Conservation (phyloP, 306 rosid genomes). For the Casuarina glauca region DNA sequence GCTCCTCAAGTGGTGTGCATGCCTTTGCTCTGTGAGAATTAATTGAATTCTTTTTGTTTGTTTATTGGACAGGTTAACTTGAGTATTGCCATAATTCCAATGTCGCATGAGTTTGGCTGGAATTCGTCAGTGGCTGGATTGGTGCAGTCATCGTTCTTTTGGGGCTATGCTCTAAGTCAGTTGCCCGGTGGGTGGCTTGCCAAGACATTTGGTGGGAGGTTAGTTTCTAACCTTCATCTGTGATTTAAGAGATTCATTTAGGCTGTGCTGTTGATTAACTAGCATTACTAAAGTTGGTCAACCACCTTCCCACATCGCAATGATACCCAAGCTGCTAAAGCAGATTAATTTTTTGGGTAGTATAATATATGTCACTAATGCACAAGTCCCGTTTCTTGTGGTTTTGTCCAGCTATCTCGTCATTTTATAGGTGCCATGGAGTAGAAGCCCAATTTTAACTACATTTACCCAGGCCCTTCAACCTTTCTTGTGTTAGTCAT, state of each 20-base stretch:
- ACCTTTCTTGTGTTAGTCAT: not conserved
- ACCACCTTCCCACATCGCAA: not conserved
- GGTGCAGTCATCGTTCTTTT: conserved; percentile 98
- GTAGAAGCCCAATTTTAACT: not conserved
- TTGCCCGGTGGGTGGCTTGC: conserved; percentile 99
- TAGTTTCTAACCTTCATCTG: conserved; percentile 27
- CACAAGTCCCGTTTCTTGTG: not conserved
- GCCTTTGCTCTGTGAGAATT: not conserved
- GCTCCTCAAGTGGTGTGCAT: not conserved
- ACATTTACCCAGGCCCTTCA: not conserved
- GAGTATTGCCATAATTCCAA: conserved; percentile 92
- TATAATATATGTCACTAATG: not conserved
- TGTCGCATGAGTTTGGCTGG: conserved; percentile 98
- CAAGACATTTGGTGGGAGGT: conserved; percentile 96
- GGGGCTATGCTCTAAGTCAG: conserved; percentile 98
- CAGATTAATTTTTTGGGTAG: not conserved
- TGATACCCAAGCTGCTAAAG: not conserved
- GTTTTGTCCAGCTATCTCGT: not conserved
- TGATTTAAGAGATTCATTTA: not conserved
- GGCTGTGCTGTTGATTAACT: not conserved
- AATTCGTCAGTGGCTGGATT: conserved; percentile 85
- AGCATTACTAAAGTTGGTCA: not conserved
- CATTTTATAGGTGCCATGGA: not conserved
- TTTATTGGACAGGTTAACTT: conserved; percentile 74
- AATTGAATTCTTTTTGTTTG: not conserved